Conservation (phyloP, 495 filamentous ascomycete genomes). For the Podospora comata region DNA sequence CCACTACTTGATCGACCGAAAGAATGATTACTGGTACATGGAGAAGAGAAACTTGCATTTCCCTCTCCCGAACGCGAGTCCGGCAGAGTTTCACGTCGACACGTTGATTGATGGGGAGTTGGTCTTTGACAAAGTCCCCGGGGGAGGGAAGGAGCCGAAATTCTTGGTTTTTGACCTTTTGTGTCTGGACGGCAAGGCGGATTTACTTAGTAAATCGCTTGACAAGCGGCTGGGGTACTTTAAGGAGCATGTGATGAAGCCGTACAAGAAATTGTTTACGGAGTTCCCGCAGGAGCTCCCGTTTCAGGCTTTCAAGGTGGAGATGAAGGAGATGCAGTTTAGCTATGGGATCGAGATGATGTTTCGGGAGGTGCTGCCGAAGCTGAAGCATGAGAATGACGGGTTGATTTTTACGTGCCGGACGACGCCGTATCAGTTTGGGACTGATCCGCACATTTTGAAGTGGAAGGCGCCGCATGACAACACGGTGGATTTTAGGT, state of each 20-base stretch:
- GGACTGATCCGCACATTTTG: slow-evolving; percentile 87
- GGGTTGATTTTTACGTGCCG: slow-evolving; percentile 95
- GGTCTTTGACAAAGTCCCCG: slow-evolving; percentile 67
- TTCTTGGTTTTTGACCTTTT: slow-evolving; percentile 94
- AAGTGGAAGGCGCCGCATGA: slow-evolving; percentile 96
- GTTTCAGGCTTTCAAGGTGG: slow-evolving; percentile 72
- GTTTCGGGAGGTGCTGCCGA: slow-evolving; percentile 80
- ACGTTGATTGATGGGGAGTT: slow-evolving; percentile 93
- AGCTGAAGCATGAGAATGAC: slow-evolving; percentile 86
- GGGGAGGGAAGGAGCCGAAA: slow-evolving; percentile 63
- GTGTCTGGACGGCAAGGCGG: slow-evolving; percentile 67
- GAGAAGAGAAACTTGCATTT: slow-evolving; percentile 72
- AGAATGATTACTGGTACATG: slow-evolving; percentile 86
- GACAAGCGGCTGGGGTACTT: slow-evolving; percentile 90
- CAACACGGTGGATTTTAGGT: slow-evolving; percentile 88
- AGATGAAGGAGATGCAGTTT: slow-evolving; percentile 83
- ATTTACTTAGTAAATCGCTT: slow-evolving; percentile 69
- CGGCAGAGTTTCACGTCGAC: slow-evolving; percentile 64
- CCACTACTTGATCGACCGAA: slow-evolving; percentile 87
- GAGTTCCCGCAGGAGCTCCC: slow-evolving; percentile 65
- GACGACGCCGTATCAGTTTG: slow-evolving; percentile 75
- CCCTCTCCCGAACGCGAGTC: slow-evolving; percentile 58
- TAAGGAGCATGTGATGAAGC: slow-evolving; percentile 70
- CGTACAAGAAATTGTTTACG: slow-evolving; percentile 69
- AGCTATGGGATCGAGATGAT: slow-evolving; percentile 87